A percentile compares a stretch with the other conserved stretches of the same genome.
Conservation (phyloP, 768 basidiomycete species). For the Roridomyces roridus region DNA sequence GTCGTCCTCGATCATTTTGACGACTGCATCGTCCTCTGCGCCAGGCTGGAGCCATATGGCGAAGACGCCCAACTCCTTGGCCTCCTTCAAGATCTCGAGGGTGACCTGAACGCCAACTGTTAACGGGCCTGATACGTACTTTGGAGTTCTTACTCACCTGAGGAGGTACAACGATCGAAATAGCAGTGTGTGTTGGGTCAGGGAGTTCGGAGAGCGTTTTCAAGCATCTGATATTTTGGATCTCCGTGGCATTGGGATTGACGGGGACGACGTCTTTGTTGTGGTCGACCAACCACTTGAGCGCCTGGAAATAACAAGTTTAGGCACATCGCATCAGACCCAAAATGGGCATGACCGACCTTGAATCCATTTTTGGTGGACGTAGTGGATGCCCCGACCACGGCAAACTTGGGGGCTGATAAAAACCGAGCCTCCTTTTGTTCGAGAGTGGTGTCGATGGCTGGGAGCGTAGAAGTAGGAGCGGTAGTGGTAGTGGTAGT, state of each 20-base stretch:
- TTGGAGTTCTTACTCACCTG: conserved; percentile 36
- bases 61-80: conserved; percentile 50
- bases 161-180: conserved; percentile 60
- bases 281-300: conserved; percentile 56
- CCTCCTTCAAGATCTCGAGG: conserved; percentile 52
- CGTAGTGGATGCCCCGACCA: conserved; percentile 63
- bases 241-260: conserved; percentile 48
- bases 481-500: no score
- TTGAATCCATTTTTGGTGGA: conserved; percentile 42
- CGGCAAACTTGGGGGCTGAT: conserved; percentile 53
- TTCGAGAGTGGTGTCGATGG: background rate
- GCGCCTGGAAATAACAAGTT: conserved; percentile 39
- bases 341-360: conserved; percentile 1
- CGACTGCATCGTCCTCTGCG: conserved; percentile 54
- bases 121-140: no score
- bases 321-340: background rate
- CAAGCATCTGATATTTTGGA: conserved; percentile 53
- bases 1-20: conserved; percentile 52
- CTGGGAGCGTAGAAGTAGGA: no score
- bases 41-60: conserved; percentile 74
- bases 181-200: conserved; percentile 51
- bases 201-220: conserved; percentile 47
- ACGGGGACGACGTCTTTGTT: conserved; percentile 55
- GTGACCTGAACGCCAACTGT: conserved; percentile 44
- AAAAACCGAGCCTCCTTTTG: conserved; percentile 39